Base-by-base conservation (phyloP, 306 rosid genomes). In the Cicer arietinum region DNA sequence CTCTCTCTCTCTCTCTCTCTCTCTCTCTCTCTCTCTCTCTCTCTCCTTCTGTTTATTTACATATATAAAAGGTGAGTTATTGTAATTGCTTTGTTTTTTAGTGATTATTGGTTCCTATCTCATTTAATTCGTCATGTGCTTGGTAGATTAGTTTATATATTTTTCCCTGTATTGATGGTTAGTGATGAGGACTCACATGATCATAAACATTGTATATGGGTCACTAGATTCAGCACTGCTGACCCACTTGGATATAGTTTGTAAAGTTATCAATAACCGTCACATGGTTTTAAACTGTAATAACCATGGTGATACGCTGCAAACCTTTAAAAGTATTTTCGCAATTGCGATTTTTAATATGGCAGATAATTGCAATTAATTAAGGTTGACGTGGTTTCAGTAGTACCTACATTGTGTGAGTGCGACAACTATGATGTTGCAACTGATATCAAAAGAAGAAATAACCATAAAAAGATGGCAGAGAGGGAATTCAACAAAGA, bases 91-190 rank as follows among this genome's bases (percentile, higher is more conserved):
- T 69, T 48, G 46, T 80, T 63, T 71, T 61, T 57, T 62, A 14
- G 50, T 69, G 78, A 60, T 74, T 58, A 84, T 47, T 64, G 42
- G 67, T 57, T 61, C 53, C 70, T 56, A 17, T 64, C 61, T 73
- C 47, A 72, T 64, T 6, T 11, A 20, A 72, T 79, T 30, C 52
- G 22, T n/a, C 83, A 64, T 80, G 84, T 78, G 84, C 72, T 57
- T 60, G 18, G 7, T 47, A 50, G 72, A 79, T 76, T 81, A 81
- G 16, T 76, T 80, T 75, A 80, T 69, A 42, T 13, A 11, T 50
- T 66, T 1, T 42, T 35, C 7, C 18, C 45, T 62, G 14, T 73
- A 59, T 82, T 57, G 78, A 30, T 67, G 58, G 35, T 62, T 47
- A 18, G 78, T 46, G 42, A 48, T 11, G 62, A 58, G 57, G 20